Conservation (phyloP, 306 rosid species). For the Pueraria montana region DNA sequence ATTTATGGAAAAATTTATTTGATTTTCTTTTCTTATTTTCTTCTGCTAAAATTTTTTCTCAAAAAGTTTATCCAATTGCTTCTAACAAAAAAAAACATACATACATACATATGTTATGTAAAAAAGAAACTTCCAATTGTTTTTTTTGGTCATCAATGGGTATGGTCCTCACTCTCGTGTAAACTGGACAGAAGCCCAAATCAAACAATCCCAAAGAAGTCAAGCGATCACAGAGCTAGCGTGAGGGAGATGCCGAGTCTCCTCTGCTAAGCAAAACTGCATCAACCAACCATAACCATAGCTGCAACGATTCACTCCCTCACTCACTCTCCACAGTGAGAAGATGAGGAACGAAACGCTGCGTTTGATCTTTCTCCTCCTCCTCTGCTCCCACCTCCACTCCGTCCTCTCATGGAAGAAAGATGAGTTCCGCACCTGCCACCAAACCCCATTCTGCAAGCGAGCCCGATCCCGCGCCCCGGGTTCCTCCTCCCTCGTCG, state of each 20-base stretch:
- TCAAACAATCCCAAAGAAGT: neutral
- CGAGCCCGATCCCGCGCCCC: slow-evolving; percentile 82
- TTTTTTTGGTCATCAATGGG: too few species aligned
- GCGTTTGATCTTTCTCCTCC: slow-evolving; percentile 57
- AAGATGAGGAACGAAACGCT: slow-evolving; percentile 54
- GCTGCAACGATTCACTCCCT: neutral
- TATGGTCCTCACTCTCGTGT: neutral
- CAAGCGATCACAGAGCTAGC: neutral
- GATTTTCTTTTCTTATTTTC: too few species aligned
- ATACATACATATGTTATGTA: too few species aligned
- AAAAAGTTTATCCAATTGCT: too few species aligned
- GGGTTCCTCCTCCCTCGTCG: slow-evolving; percentile 65
- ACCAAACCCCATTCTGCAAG: slow-evolving; percentile 96
- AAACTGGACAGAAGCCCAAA: slow-evolving; percentile 14
- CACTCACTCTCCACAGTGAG: neutral
- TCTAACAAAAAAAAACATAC: too few species aligned
- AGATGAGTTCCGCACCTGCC: slow-evolving; percentile 89
- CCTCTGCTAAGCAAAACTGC: neutral
- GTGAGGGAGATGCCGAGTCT: neutral
- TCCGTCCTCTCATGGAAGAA: slow-evolving; percentile 84
- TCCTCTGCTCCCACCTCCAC: slow-evolving; percentile 50
- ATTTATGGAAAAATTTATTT: too few species aligned
- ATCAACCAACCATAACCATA: neutral
- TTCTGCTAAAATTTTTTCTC: too few species aligned
- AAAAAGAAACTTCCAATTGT: too few species aligned